These are phyloP conservation scores for Diaporthe humulicola DNA, from an alignment of 2,329 filamentous ascomycete genomes.

Conservation along the genomic window DNA sequence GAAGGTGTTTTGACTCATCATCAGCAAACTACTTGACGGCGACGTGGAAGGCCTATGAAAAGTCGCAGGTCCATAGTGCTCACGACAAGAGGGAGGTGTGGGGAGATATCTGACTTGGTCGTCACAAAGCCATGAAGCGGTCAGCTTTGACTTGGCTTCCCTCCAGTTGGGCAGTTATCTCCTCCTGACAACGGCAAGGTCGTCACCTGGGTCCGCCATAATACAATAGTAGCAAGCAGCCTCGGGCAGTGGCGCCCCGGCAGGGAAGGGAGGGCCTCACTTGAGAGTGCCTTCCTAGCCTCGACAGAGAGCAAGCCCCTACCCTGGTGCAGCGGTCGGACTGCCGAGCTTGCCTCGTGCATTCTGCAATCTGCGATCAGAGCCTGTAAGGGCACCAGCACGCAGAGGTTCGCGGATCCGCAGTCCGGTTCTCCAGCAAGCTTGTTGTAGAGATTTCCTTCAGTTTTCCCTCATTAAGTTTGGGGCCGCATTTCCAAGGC, in stretches of 20 bases:
- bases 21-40: slow-evolving; percentile 33
- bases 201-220: slow-evolving; percentile 35
- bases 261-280: slow-evolving; percentile 17
- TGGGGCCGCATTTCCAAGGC: slow-evolving; percentile 35
- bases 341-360: slow-evolving; percentile 30
- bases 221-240: slow-evolving; percentile 34
- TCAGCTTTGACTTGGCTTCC: slow-evolving; percentile 38
- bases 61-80: slow-evolving; percentile 32
- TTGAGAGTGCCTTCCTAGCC: slow-evolving; percentile 6
- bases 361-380: slow-evolving; percentile 38
- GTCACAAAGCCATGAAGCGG: slow-evolving; percentile 39
- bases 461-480: slow-evolving; percentile 31
- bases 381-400: slow-evolving; percentile 32
- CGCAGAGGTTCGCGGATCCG: slow-evolving; percentile 31
- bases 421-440: slow-evolving; percentile 25
- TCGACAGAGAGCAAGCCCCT: slow-evolving; percentile 17
- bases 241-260: slow-evolving; percentile 18
- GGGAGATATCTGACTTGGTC: slow-evolving; percentile 35
- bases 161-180: slow-evolving; percentile 33
- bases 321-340: slow-evolving; percentile 32
- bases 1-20: slow-evolving; percentile 37
- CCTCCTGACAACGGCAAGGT: slow-evolving; percentile 31
- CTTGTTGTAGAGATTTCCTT: slow-evolving; percentile 26
- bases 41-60: slow-evolving; percentile 35
- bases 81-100: slow-evolving; percentile 35